A percentile compares a stretch with the other conserved stretches of the same genome.
Conservation (phyloP, 768 basidiomycete genomes). For the Auricularia sp. region DNA sequence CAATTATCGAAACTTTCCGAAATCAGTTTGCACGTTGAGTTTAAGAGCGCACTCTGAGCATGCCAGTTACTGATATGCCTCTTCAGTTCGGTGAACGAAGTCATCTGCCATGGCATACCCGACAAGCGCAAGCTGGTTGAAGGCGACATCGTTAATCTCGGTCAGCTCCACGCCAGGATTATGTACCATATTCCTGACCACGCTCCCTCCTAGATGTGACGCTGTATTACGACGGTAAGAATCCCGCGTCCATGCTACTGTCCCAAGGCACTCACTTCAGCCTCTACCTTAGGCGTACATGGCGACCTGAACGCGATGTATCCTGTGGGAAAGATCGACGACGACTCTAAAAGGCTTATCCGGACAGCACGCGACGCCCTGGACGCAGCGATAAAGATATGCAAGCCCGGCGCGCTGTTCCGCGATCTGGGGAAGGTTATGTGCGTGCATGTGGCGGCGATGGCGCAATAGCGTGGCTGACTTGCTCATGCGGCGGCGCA, state of each 20-base stretch:
- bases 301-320: conserved; percentile 90
- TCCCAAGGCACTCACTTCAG: neutral
- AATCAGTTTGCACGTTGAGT: conserved; percentile 86
- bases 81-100: conserved; percentile 80
- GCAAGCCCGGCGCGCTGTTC: conserved; percentile 88
- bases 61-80: neutral
- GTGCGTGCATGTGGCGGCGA: conserved; percentile 34
- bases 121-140: conserved; percentile 75
- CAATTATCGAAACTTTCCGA: conserved; percentile 85
- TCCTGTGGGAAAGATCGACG: conserved; percentile 78
- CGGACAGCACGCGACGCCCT: conserved; percentile 71
- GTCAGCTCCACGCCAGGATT: conserved; percentile 28
- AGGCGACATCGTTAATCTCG: conserved; percentile 95
- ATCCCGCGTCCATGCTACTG: neutral
- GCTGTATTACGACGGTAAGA: conserved; percentile 62
- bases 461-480: conserved; percentile 1
- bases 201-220: conserved; percentile 49
- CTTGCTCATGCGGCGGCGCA: conserved; percentile 17
- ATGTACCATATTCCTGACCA: neutral
- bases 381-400: conserved; percentile 82
- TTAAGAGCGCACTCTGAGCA: neutral
- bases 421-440: conserved; percentile 82
- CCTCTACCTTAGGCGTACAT: conserved; percentile 52
- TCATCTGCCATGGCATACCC: conserved; percentile 95
- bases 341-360: conserved; percentile 75